Conservation (phyloP, 192 early-diverging fungal species). For the Linnemannia schmuckeri region DNA sequence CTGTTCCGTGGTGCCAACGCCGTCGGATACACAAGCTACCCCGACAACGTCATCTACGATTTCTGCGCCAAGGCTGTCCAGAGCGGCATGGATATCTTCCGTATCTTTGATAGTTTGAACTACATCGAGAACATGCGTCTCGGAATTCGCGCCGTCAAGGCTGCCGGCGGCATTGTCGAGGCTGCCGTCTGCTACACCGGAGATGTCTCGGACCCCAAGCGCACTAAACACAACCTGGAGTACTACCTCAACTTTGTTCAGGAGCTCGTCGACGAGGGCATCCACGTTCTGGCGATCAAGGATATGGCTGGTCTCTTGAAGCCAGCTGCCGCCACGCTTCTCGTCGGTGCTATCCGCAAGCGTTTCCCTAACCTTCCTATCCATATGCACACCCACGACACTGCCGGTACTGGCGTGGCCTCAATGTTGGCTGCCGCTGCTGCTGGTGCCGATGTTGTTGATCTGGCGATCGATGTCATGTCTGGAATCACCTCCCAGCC, state of each 20-base stretch:
- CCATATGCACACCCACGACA: conserved; percentile 98
- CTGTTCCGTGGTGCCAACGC: conserved; percentile 97
- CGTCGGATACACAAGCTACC: conserved; percentile 97
- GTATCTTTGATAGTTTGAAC: conserved; percentile 98
- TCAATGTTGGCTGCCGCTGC: conserved; percentile 93
- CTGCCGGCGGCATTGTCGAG: conserved; percentile 95
- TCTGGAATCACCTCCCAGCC: conserved; percentile 97
- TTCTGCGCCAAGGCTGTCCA: conserved; percentile 93
- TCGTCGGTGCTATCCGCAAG: conserved; percentile 90
- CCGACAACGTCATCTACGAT: conserved; percentile 97
- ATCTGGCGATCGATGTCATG: conserved; percentile 94
- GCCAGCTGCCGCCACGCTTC: conserved; percentile 87
- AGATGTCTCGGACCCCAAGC: conserved; percentile 88
- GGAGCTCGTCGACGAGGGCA: conserved; percentile 89
- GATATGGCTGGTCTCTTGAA: conserved; percentile 99
- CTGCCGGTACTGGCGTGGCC: conserved; percentile 96
- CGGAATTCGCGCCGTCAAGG: conserved; percentile 92
- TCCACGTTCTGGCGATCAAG: conserved; percentile 93
- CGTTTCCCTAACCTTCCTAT: conserved; percentile 92
- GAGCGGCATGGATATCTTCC: conserved; percentile 96
- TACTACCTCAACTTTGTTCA: conserved; percentile 95
- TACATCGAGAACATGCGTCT: conserved; percentile 96
- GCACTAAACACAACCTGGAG: conserved; percentile 87
- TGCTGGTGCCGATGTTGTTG: conserved; percentile 94
- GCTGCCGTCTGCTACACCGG: conserved; percentile 94